Conservation (phyloP, 106 monocot species). For the Xerophyta viscosa region DNA sequence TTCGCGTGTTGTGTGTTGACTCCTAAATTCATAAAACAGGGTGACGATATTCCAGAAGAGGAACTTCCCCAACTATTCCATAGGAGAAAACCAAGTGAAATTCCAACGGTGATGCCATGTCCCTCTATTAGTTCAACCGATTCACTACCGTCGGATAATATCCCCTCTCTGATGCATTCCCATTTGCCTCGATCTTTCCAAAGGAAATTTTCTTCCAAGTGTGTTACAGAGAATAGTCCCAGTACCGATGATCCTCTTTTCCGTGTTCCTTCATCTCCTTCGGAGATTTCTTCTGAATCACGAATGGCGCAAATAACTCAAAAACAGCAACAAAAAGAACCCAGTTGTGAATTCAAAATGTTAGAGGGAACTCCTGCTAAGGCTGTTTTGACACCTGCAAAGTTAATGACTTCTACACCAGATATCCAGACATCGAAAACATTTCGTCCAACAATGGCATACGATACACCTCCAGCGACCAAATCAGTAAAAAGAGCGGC, state of each 20-base stretch:
- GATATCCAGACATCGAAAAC: slow-evolving; percentile 51
- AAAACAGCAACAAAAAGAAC: too few relatives aligned
- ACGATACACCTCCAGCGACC: slow-evolving; percentile 22
- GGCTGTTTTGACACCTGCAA: slow-evolving; percentile 28
- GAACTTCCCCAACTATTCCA: slow-evolving; percentile 49
- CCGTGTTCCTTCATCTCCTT: slow-evolving; percentile 5
- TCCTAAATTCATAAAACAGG: slow-evolving; percentile 21
- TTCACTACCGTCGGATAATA: neutral
- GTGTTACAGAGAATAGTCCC: slow-evolving; percentile 18
- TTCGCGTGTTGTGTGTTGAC: neutral
- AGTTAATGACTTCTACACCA: slow-evolving; percentile 63
- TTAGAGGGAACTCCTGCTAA: slow-evolving; percentile 47
- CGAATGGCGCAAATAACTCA: too few relatives aligned
- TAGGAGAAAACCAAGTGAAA: slow-evolving; percentile 9
- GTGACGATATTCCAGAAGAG: slow-evolving; percentile 54
- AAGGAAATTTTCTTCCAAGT: slow-evolving; percentile 30
- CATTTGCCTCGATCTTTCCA: slow-evolving; percentile 46
- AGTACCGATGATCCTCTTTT: slow-evolving; percentile 6
- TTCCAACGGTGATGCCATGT: neutral
- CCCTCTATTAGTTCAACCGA: neutral
- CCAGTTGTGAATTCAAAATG: slow-evolving; percentile 7
- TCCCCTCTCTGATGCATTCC: slow-evolving; percentile 14
- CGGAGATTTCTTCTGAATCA: slow-evolving; percentile 11
- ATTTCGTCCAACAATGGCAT: neutral
- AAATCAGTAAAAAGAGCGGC: slow-evolving; percentile 29